phyloP scores from a whole-genome alignment of 2,329 filamentous ascomycete species.

The Phaeoacremonium minimum region DNA sequence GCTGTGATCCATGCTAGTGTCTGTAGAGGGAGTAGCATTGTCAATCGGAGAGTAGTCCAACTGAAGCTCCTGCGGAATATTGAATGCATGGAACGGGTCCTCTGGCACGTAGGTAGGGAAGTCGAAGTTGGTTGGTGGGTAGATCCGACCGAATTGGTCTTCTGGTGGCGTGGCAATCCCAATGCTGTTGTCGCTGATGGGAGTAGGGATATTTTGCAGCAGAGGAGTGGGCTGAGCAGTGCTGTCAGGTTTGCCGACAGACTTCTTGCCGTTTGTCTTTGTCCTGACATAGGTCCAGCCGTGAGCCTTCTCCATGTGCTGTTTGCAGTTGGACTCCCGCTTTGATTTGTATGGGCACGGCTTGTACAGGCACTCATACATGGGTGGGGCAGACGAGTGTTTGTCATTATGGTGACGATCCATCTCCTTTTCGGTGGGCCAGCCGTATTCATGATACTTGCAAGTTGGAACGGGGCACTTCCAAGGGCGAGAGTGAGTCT shows the following conservation, averaged over 20 bases:
- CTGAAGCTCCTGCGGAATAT: conserved; percentile 34
- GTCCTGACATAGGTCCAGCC: conserved; percentile 87
- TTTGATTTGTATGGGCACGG: conserved; percentile 93
- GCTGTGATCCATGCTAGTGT: conserved; percentile 35
- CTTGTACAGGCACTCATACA: conserved; percentile 79
- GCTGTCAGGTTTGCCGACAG: conserved; percentile 36
- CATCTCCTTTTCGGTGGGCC: conserved; percentile 97
- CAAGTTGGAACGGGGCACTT: conserved; percentile 81
- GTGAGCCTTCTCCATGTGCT: conserved; percentile 98
- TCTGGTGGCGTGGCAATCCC: conserved; percentile 54
- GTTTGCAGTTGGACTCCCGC: conserved; percentile 94
- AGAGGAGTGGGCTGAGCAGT: conserved; percentile 51
- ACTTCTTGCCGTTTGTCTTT: conserved; percentile 80
- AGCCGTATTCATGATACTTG: conserved; percentile 87
- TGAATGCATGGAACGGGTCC: conserved; percentile 42
- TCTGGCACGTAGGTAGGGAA: conserved; percentile 46
- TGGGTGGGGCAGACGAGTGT: conserved; percentile 73
- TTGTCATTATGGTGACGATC: conserved; percentile 96
- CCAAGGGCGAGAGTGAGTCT: conserved; percentile 94
- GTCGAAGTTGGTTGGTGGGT: conserved; percentile 29
- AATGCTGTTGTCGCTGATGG: conserved; percentile 53
- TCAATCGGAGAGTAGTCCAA: conserved; percentile 40
- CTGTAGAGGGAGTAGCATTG: conserved; percentile 43
- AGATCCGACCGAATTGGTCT: conserved; percentile 32
- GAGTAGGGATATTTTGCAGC: conserved; percentile 58